A percentile compares a stretch with the other conserved stretches of the same genome.
Conservation (phyloP, 2,329 filamentous ascomycete genomes). For the Ophiognomonia clavigignenti-juglandacearum region DNA sequence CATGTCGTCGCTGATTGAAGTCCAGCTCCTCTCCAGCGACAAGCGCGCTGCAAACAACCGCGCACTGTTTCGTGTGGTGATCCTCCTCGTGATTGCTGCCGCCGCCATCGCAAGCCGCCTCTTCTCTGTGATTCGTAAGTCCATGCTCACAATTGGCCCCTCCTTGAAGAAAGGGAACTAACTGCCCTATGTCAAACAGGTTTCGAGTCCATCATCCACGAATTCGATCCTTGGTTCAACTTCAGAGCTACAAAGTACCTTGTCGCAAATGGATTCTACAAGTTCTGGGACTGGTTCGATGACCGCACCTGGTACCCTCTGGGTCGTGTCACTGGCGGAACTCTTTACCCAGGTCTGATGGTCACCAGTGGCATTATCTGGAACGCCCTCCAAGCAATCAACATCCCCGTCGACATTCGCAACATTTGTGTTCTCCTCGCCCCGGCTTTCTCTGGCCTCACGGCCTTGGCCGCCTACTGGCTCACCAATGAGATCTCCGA, state of each 20-base stretch:
- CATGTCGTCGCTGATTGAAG: slow-evolving; percentile 39
- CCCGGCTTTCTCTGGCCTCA: slow-evolving; percentile 89
- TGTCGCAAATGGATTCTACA: slow-evolving; percentile 94
- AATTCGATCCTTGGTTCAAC: slow-evolving; percentile 99
- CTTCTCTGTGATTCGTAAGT: slow-evolving; percentile 96
- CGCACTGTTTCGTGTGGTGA: slow-evolving; percentile 81
- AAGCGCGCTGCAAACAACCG: slow-evolving; percentile 76
- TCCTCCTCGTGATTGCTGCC: slow-evolving; percentile 84
- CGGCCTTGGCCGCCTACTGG: slow-evolving; percentile 87
- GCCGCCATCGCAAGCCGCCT: slow-evolving; percentile 89
- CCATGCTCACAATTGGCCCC: background rate
- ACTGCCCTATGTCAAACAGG: slow-evolving; percentile 43
- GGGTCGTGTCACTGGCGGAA: slow-evolving; percentile 95
- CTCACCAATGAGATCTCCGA: slow-evolving; percentile 95
- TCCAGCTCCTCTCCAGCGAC: slow-evolving; percentile 64
- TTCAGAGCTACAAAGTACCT: slow-evolving; percentile 98
- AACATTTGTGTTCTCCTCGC: slow-evolving; percentile 98
- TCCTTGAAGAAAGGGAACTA: slow-evolving; percentile 22
- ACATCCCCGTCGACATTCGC: slow-evolving; percentile 93
- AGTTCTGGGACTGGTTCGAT: slow-evolving; percentile 99
- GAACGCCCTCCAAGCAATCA: slow-evolving; percentile 82
- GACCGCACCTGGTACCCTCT: slow-evolving; percentile 99
- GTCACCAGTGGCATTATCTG: slow-evolving; percentile 97
- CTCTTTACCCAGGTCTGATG: slow-evolving; percentile 98
- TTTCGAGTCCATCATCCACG: slow-evolving; percentile 99